phyloP scores from a whole-genome alignment of 805 yeast genomes.

The Blastobotrys robertii region DNA sequence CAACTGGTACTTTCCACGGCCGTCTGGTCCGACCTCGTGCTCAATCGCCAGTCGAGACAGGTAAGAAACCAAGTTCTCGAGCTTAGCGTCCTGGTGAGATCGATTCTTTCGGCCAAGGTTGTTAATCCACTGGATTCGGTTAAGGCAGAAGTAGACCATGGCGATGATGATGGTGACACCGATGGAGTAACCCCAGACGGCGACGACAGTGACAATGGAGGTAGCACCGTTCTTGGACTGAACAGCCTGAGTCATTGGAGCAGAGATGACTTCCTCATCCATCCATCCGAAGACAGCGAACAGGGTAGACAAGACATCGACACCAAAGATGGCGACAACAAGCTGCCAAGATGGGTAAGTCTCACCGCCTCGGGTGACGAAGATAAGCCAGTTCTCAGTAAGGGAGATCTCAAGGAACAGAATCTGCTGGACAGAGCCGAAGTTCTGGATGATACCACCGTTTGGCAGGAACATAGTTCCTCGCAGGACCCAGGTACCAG shows the following conservation, averaged over 20 bases:
- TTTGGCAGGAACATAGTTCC: slow-evolving; percentile 80
- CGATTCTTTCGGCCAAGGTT: slow-evolving; percentile 28
- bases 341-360: slow-evolving; percentile 99
- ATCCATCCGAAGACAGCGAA: slow-evolving; percentile 94
- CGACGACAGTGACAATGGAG: slow-evolving; percentile 86
- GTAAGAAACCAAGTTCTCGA: slow-evolving; percentile 30
- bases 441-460: slow-evolving; percentile 84
- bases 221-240: slow-evolving; percentile 72
- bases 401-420: slow-evolving; percentile 88
- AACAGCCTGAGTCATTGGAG: slow-evolving; percentile 37
- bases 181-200: slow-evolving; percentile 90
- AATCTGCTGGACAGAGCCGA: slow-evolving; percentile 90
- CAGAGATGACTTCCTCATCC: slow-evolving; percentile 26
- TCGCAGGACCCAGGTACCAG: slow-evolving; percentile 91
- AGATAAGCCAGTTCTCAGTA: slow-evolving; percentile 96
- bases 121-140: slow-evolving; percentile 23
- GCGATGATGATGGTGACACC: slow-evolving; percentile 94
- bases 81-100: slow-evolving; percentile 24
- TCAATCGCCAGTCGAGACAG: slow-evolving; percentile 30
- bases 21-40: slow-evolving; percentile 28
- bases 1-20: slow-evolving; percentile 24
- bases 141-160: slow-evolving; percentile 83
- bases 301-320: slow-evolving; percentile 86
- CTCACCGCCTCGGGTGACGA: slow-evolving; percentile 96
- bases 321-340: slow-evolving; percentile 84